Conservation (phyloP, 1,284 basidiomycete genomes). For the Puccinia novopanici region DNA sequence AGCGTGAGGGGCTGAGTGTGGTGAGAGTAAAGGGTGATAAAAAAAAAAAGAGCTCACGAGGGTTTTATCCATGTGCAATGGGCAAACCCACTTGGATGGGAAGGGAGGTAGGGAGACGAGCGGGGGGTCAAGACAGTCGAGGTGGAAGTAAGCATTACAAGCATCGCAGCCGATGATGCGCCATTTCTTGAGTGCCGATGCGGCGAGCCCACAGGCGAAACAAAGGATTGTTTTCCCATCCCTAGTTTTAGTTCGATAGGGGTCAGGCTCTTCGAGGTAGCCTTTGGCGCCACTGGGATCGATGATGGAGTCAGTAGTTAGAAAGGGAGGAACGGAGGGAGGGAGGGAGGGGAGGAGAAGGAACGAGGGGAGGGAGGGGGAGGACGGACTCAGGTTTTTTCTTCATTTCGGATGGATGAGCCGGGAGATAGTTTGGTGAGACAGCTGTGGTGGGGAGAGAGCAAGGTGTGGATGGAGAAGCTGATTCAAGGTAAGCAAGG, state of each 20-base stretch:
- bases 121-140: conserved; percentile 47
- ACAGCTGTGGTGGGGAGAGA: not conserved
- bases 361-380: not conserved
- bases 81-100: conserved; percentile 43
- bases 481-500: conserved; percentile 1
- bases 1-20: not conserved
- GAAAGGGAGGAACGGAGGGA: not conserved
- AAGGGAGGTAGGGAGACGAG: conserved; percentile 33
- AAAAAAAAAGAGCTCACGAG: not conserved
- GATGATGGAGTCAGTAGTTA: not conserved
- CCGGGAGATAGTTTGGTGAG: not conserved
- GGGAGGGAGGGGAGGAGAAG: not conserved
- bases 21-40: not conserved
- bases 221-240: conserved; percentile 49
- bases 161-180: conserved; percentile 40
- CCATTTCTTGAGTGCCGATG: conserved; percentile 27
- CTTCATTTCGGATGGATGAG: conserved; percentile 16
- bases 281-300: conserved; percentile 27
- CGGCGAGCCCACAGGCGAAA: conserved; percentile 33
- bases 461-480: conserved; percentile 8
- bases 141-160: conserved; percentile 41
- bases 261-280: conserved; percentile 44
- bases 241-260: conserved; percentile 43
- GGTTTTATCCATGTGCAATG: conserved; percentile 34
- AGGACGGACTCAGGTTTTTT: conserved; percentile 13